A percentile compares a stretch with the other conserved stretches of the same genome.
Evolutionary conservation across 192 early-diverging fungal species (phyloP).

Genomic region (Linnemannia hyalina): DNA sequence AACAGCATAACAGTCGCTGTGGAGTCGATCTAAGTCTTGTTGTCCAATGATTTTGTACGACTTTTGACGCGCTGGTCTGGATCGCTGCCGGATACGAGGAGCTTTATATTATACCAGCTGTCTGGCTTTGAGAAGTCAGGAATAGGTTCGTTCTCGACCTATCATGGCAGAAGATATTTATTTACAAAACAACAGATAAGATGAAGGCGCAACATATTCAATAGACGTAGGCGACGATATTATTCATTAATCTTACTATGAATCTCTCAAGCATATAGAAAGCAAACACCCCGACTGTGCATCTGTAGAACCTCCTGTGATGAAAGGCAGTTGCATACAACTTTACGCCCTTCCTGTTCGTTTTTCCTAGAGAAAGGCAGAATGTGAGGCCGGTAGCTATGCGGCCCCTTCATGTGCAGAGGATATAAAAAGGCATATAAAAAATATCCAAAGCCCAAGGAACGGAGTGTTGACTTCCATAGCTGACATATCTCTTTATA

Average conservation of each 20-base stretch:
- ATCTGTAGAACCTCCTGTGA: conserved; percentile 32
- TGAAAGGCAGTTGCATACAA: conserved; percentile 26
- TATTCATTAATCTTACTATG: neutral
- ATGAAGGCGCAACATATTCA: neutral
- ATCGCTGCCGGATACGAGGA: conserved; percentile 1
- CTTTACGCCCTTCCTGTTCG: conserved; percentile 24
- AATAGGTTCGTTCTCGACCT: conserved; percentile 26
- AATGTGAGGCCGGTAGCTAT: conserved; percentile 26
- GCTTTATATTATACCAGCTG: conserved; percentile 25
- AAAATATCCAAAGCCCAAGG: no score
- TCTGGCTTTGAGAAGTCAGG: conserved; percentile 24
- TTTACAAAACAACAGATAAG: neutral
- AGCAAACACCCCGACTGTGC: conserved; percentile 38
- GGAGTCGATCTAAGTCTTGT: conserved; percentile 11
- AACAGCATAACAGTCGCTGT: conserved; percentile 30
- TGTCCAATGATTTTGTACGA: neutral
- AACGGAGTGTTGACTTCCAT: no score
- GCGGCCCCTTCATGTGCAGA: no score
- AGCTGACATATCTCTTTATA: no score
- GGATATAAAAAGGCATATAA: no score
- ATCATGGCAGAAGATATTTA: neutral
- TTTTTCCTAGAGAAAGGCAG: conserved; percentile 32
- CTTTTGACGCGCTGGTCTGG: neutral
- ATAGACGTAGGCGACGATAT: neutral
- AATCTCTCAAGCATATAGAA: conserved; percentile 44